Percentiles rank a stretch among this genome's conserved stretches.
These are phyloP conservation scores for Nemania abortiva DNA, from an alignment of 2,329 filamentous ascomycete genomes.

Conservation along the genomic window DNA sequence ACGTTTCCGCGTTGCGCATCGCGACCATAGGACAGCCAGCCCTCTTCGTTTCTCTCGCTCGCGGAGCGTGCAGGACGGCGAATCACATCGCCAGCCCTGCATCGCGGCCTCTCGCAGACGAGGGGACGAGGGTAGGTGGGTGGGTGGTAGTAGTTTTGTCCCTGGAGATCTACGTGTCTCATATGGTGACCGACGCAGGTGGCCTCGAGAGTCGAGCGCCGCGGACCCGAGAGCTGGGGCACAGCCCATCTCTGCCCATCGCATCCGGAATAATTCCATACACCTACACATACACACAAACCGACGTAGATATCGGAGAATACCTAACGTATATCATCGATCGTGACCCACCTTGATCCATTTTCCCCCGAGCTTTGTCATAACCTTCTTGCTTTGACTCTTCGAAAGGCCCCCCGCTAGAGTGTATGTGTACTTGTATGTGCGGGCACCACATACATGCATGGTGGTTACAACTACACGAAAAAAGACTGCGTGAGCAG, in stretches of 20 bases:
- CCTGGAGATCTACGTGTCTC: slow-evolving; percentile 31
- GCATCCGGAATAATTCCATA: slow-evolving; percentile 2
- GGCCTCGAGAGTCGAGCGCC: background rate
- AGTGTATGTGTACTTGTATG: background rate
- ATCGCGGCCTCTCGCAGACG: background rate
- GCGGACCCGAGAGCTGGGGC: background rate
- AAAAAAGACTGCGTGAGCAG: background rate
- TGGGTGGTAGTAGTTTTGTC: slow-evolving; percentile 7
- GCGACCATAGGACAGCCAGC: background rate
- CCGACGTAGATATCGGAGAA: slow-evolving; percentile 2
- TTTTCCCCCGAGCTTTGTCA: background rate
- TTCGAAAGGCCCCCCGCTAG: background rate
- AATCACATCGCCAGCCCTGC: background rate
- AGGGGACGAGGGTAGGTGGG: background rate
- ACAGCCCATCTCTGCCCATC: background rate
- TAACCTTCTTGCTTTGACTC: background rate
- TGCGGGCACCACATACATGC: background rate
- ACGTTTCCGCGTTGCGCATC: slow-evolving; percentile 4
- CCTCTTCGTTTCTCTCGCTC: background rate
- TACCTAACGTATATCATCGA: slow-evolving; percentile 17
- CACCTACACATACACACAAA: too few species aligned
- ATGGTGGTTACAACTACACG: background rate
- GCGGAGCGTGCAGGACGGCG: background rate
- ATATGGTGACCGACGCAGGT: background rate
- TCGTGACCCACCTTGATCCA: slow-evolving; percentile 16